These are phyloP conservation scores for Scheffersomyces lignicola DNA, from an alignment of 1,139 yeast genomes.

Conservation along the genomic window DNA sequence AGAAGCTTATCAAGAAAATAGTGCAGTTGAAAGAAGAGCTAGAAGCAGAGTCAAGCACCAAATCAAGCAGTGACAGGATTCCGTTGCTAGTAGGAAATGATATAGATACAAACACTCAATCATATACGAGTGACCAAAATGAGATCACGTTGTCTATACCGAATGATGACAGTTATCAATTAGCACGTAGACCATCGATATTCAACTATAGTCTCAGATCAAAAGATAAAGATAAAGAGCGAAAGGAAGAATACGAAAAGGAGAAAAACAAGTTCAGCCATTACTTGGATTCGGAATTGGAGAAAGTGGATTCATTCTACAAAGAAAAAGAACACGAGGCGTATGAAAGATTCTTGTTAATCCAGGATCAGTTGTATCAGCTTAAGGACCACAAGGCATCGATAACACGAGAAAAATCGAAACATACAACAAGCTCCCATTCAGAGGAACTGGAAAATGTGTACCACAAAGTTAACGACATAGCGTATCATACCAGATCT, in stretches of 20 bases:
- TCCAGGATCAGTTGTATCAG: conserved; percentile 70
- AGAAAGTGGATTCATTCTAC: conserved; percentile 62
- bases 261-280: conserved; percentile 47
- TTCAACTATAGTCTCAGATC: conserved; percentile 23
- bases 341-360: conserved; percentile 55
- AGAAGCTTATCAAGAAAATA: conserved; percentile 36
- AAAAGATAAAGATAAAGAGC: conserved; percentile 17
- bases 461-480: conserved; percentile 25
- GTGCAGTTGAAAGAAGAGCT: conserved; percentile 12
- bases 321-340: conserved; percentile 60
- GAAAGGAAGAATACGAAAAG: conserved; percentile 20
- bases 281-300: conserved; percentile 64
- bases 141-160: too few species aligned
- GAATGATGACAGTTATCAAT: conserved; percentile 1
- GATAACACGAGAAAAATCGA: conserved; percentile 15
- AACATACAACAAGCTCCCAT: conserved; percentile 10
- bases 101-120: conserved; percentile 1
- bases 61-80: conserved; percentile 24
- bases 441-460: conserved; percentile 13
- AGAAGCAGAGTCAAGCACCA: conserved; percentile 6
- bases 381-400: conserved; percentile 53
- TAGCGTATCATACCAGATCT: conserved; percentile 34
- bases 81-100: conserved; percentile 23
- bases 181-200: conserved; percentile 12
- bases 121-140: conserved; percentile 7